Base-by-base conservation (phyloP, 768 basidiomycete species). In the Russula sp. region DNA sequence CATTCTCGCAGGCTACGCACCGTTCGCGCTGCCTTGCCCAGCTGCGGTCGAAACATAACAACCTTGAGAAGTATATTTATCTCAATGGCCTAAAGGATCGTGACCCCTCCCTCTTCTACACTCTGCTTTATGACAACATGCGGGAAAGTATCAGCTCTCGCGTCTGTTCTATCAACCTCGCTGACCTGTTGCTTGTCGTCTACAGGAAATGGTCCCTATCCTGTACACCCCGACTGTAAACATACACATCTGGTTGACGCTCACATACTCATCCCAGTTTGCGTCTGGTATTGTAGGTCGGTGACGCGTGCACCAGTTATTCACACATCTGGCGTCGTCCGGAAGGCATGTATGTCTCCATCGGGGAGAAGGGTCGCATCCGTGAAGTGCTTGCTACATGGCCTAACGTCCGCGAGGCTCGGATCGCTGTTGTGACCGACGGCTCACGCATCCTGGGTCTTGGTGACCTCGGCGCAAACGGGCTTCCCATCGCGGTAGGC, bases 181-280 rank as follows among this genome's bases (percentile, higher is more conserved):
- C 47, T 53, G 18, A 49, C 32, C 8, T 27, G 14, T 54, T 44
- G 20, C 55, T 32, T 22, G 42, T 51, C 42, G 18, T 64, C 37
- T 47, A 11, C 68, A 81, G 79, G 83, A 82, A 71, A 76, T 85
- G 63, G 81, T 79, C 13, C 93, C 94, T 6, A 80, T 95, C 49
- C 88, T 96, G 57, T 96, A 96, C 72, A 96, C 94, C 2, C 94
- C 94, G 0, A 92, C 90, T 9, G 92, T 96, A 37, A 93, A 89
- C 93, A 69, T 91, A 14, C 91, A 6, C 93, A 90, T 67, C n/a
- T n/a, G 88, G 70, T 91, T 83, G 76, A 87, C 85, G n/a, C 83
- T 85, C 64, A 90, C 86, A 67, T 90, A 84, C 71, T 78, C 0
- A 87, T 89, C 70, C 86, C n/a, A 10, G 32, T 57, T 31, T 35